These are phyloP conservation scores for Cyclotella cryptica DNA, from an alignment of 108 stramenopile species.

Conservation along the genomic window DNA sequence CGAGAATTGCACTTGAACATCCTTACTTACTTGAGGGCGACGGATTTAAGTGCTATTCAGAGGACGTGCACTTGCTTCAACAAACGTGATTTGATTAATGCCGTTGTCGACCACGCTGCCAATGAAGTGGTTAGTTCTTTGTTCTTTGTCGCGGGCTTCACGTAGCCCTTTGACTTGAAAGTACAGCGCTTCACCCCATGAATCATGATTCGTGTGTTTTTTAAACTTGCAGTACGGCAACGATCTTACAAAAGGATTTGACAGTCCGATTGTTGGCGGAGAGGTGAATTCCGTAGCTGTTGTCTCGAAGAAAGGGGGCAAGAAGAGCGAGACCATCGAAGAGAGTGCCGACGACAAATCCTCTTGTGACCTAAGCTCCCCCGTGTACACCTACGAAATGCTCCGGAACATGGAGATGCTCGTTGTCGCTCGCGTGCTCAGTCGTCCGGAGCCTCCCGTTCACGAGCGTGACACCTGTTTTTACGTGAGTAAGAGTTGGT, in stretches of 20 bases:
- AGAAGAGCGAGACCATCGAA: slow-evolving; percentile 19
- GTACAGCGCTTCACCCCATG: background rate
- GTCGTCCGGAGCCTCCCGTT: slow-evolving; percentile 76
- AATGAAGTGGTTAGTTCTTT: slow-evolving; percentile 57
- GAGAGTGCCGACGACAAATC: background rate
- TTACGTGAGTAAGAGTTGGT: slow-evolving; percentile 87
- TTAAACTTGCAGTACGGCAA: slow-evolving; percentile 58
- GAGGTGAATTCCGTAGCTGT: slow-evolving; percentile 50
- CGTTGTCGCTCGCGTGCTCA: slow-evolving; percentile 85
- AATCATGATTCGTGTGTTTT: background rate
- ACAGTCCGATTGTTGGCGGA: slow-evolving; percentile 55
- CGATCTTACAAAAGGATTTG: slow-evolving; percentile 73
- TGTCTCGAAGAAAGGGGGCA: slow-evolving; percentile 40
- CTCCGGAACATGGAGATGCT: slow-evolving; percentile 91
- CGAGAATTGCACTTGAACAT: slow-evolving; percentile 74
- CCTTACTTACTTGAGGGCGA: slow-evolving; percentile 84
- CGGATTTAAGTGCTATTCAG: slow-evolving; percentile 80
- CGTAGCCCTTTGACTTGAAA: background rate
- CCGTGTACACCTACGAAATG: slow-evolving; percentile 71
- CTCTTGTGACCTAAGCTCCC: background rate
- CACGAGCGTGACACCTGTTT: slow-evolving; percentile 60
- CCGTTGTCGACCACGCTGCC: slow-evolving; percentile 64
- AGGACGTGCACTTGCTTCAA: slow-evolving; percentile 72
- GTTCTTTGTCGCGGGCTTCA: background rate
- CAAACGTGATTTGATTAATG: slow-evolving; percentile 63